Evolutionary conservation across 2,329 filamentous ascomycete species (phyloP).

Genomic region (Ophiostoma ulmi): DNA sequence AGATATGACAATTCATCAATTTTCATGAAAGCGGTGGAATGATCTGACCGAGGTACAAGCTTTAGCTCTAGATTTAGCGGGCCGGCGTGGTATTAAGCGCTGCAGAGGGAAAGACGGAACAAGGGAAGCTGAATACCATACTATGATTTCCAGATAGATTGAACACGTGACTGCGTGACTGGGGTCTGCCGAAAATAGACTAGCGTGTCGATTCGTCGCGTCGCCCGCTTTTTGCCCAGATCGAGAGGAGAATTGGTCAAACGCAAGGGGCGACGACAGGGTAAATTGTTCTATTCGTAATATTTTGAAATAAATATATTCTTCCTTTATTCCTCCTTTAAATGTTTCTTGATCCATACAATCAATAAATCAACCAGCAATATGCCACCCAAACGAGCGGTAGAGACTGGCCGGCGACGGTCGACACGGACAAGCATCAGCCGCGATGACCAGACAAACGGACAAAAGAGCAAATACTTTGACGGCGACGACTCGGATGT

Average conservation of each 20-base stretch:
- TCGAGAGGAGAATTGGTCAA: neutral
- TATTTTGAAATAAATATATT: neutral
- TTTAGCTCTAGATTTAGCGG: too few species aligned
- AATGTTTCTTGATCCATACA: neutral
- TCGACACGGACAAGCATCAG: conserved; percentile 44
- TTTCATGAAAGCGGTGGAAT: too few species aligned
- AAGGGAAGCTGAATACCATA: too few species aligned
- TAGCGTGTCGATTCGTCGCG: conserved; percentile 20
- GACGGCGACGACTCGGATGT: conserved; percentile 36
- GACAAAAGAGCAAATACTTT: conserved; percentile 49
- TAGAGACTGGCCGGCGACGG: conserved; percentile 37
- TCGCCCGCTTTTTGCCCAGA: conserved; percentile 6
- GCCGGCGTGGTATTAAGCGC: too few species aligned
- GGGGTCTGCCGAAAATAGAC: neutral
- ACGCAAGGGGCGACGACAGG: neutral
- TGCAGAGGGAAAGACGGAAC: too few species aligned
- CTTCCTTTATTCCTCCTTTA: neutral
- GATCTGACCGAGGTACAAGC: too few species aligned
- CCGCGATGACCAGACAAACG: conserved; percentile 27
- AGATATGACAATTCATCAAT: too few species aligned
- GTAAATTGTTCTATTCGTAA: neutral
- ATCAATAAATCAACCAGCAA: neutral
- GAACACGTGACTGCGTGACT: neutral
- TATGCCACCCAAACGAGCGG: neutral
- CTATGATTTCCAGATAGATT: neutral